Conservation (phyloP, 1,284 basidiomycete genomes). For the Pisolithus thermaeus region DNA sequence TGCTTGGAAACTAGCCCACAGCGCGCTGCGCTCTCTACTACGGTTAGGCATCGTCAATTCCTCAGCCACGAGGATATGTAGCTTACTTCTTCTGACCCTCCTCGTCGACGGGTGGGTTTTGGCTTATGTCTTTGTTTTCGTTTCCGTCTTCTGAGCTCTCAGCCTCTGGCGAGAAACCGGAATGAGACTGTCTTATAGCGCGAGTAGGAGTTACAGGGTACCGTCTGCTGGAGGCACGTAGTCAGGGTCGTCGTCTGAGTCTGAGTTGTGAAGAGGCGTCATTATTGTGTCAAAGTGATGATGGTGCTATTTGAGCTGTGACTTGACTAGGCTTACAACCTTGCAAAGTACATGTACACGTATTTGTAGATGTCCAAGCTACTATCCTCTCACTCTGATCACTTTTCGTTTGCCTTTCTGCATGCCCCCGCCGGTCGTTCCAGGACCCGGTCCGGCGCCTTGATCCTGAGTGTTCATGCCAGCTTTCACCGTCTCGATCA, state of each 20-base stretch:
- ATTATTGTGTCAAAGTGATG: neutral
- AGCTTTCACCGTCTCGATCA: slow-evolving; percentile 74
- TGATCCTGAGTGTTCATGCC: slow-evolving; percentile 65
- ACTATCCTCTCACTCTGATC: slow-evolving; percentile 59
- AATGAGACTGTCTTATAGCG: neutral
- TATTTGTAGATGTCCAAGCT: neutral
- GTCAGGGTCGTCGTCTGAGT: slow-evolving; percentile 63
- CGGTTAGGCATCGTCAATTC: slow-evolving; percentile 10
- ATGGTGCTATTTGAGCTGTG: too few species aligned
- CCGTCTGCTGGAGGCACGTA: slow-evolving; percentile 52
- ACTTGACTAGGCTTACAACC: too few species aligned
- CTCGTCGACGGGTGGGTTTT: slow-evolving; percentile 14
- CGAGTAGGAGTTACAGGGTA: slow-evolving; percentile 9
- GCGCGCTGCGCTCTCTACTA: slow-evolving; percentile 33
- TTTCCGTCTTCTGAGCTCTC: slow-evolving; percentile 36
- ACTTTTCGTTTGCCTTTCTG: slow-evolving; percentile 77
- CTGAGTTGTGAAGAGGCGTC: slow-evolving; percentile 30
- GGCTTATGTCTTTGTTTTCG: slow-evolving; percentile 18
- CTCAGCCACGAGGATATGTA: neutral
- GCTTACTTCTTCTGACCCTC: slow-evolving; percentile 39
- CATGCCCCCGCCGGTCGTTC: slow-evolving; percentile 32
- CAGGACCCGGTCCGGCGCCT: slow-evolving; percentile 26
- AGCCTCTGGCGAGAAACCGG: slow-evolving; percentile 25
- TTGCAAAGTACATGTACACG: too few species aligned
- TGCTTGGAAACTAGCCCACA: slow-evolving; percentile 61